Evolutionary conservation across 257 asterid genomes (phyloP).

Genomic region (Nicotiana paniculata): DNA sequence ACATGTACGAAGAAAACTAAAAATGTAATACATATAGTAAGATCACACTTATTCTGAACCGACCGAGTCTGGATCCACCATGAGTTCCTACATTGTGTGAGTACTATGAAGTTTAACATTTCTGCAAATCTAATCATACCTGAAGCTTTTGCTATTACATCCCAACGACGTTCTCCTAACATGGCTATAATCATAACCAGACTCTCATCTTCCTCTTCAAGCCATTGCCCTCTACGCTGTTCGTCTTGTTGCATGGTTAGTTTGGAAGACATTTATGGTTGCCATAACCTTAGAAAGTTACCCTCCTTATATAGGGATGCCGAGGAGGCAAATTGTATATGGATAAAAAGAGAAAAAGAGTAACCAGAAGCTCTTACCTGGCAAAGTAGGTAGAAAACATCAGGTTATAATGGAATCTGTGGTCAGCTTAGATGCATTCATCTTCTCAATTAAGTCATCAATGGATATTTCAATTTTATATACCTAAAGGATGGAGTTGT

Average conservation of each 20-base stretch:
- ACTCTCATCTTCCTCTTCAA: constrained; percentile 60
- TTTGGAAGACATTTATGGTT: background rate
- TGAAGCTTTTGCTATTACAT: constrained; percentile 60
- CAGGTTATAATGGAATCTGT: constrained; percentile 24
- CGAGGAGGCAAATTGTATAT: background rate
- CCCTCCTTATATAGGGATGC: background rate
- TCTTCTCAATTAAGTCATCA: background rate
- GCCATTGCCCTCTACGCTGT: constrained; percentile 68
- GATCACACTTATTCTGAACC: background rate
- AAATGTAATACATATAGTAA: background rate
- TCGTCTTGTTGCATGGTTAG: constrained; percentile 32
- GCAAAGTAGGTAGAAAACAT: constrained; percentile 20
- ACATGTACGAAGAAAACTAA: background rate
- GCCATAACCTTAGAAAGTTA: background rate
- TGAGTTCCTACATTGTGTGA: background rate
- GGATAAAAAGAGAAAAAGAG: background rate
- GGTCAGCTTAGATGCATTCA: constrained; percentile 12
- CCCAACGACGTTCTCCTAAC: constrained; percentile 63
- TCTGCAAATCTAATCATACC: constrained; percentile 24
- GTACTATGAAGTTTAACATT: background rate
- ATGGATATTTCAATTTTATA: background rate
- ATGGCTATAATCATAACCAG: constrained; percentile 40
- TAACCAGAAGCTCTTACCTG: constrained; percentile 9
- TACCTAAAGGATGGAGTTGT: constrained; percentile 1
- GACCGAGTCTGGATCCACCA: background rate